Evolutionary conservation across 2,329 filamentous ascomycete species (phyloP).

Genomic region (Mollisiaceae sp.): DNA sequence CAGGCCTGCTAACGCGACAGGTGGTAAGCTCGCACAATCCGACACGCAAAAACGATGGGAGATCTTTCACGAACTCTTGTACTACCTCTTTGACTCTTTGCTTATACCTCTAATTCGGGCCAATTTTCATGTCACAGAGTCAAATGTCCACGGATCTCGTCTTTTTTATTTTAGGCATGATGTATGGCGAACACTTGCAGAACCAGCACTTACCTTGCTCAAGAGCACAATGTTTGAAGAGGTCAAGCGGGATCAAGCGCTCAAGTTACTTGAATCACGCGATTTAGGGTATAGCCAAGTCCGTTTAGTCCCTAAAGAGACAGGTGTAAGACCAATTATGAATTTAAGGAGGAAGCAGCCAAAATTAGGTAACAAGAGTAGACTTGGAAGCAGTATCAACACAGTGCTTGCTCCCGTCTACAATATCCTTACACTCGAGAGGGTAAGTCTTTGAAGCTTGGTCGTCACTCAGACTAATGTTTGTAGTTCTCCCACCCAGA

Average conservation of each 20-base stretch:
- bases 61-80: slow-evolving; percentile 83
- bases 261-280: slow-evolving; percentile 63
- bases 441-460: slow-evolving; percentile 50
- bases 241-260: slow-evolving; percentile 62
- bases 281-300: slow-evolving; percentile 78
- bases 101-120: slow-evolving; percentile 83
- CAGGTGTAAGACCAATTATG: slow-evolving; percentile 80
- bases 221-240: slow-evolving; percentile 81
- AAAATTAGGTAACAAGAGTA: slow-evolving; percentile 56
- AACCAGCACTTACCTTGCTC: slow-evolving; percentile 71
- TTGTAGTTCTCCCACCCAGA: slow-evolving; percentile 54
- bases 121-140: slow-evolving; percentile 96
- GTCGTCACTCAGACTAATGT: slow-evolving; percentile 27
- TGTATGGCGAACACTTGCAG: slow-evolving; percentile 78
- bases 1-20: slow-evolving; percentile 53
- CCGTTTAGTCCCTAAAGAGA: slow-evolving; percentile 80
- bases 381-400: slow-evolving; percentile 71
- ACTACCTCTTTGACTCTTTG: slow-evolving; percentile 91
- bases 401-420: slow-evolving; percentile 74
- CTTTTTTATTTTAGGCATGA: slow-evolving; percentile 96
- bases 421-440: slow-evolving; percentile 79
- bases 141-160: slow-evolving; percentile 76
- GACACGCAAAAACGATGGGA: slow-evolving; percentile 79
- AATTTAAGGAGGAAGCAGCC: slow-evolving; percentile 75
- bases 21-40: slow-evolving; percentile 66